Evolutionary conservation across 2,329 filamentous ascomycete genomes (phyloP).

Genomic region (Ilyonectria sp.): DNA sequence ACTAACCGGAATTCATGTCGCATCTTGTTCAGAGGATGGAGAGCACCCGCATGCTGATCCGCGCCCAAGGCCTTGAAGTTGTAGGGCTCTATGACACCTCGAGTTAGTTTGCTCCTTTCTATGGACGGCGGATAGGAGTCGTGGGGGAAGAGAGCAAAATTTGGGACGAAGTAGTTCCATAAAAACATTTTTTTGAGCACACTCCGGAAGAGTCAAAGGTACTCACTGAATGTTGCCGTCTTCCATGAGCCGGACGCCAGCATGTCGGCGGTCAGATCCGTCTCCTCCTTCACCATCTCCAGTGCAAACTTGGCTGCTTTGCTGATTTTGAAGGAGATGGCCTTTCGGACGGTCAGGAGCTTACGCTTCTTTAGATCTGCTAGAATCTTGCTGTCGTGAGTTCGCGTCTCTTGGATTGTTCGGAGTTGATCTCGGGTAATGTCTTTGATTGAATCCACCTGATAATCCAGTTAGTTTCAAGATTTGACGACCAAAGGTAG

Average conservation of each 20-base stretch:
- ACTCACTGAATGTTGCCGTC: slow-evolving; percentile 81
- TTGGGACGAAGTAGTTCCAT: neutral
- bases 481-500: neutral
- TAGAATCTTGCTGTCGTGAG: slow-evolving; percentile 82
- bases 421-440: slow-evolving; percentile 82
- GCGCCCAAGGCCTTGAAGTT: slow-evolving; percentile 82
- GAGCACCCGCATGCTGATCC: slow-evolving; percentile 73
- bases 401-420: slow-evolving; percentile 78
- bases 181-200: neutral
- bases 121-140: neutral
- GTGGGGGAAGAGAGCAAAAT: neutral
- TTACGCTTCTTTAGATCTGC: slow-evolving; percentile 93
- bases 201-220: slow-evolving; percentile 74
- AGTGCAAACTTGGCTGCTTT: slow-evolving; percentile 92
- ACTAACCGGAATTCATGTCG: slow-evolving; percentile 85
- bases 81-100: slow-evolving; percentile 67
- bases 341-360: slow-evolving; percentile 86
- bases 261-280: slow-evolving; percentile 96
- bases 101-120: neutral
- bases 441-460: slow-evolving; percentile 84
- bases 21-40: slow-evolving; percentile 90
- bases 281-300: slow-evolving; percentile 93
- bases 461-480: slow-evolving; percentile 22
- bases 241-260: slow-evolving; percentile 91
- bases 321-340: slow-evolving; percentile 84